A percentile compares a stretch with the other conserved stretches of the same genome.
Conservation (phyloP, 1,139 yeast species). For the Eremothecium gossypii region DNA sequence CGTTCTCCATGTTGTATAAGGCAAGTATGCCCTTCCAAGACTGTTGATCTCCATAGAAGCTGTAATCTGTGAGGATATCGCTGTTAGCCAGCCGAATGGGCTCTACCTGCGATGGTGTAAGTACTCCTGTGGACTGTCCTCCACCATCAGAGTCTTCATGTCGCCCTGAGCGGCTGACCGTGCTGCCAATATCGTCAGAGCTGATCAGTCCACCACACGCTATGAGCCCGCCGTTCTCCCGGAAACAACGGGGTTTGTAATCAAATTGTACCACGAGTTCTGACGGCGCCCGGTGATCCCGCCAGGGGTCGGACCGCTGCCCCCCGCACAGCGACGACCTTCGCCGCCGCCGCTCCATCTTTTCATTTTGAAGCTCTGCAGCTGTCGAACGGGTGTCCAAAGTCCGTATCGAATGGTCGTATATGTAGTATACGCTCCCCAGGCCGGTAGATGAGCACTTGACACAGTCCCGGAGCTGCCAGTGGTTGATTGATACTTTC, state of each 20-base stretch:
- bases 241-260: constrained; percentile 62
- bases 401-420: constrained; percentile 37
- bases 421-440: constrained; percentile 41
- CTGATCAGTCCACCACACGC: constrained; percentile 66
- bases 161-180: constrained; percentile 3
- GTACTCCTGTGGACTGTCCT: neutral
- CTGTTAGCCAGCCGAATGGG: constrained; percentile 21
- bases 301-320: constrained; percentile 6
- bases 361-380: constrained; percentile 2
- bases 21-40: constrained; percentile 56
- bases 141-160: neutral
- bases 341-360: constrained; percentile 18
- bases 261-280: constrained; percentile 39
- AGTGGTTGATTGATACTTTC: constrained; percentile 45
- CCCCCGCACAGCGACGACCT: constrained; percentile 9
- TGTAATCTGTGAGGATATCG: constrained; percentile 23
- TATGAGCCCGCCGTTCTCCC: constrained; percentile 46
- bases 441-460: constrained; percentile 36
- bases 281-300: constrained; percentile 18
- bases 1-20: constrained; percentile 42
- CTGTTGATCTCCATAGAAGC: constrained; percentile 26
- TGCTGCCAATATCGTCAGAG: constrained; percentile 27
- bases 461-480: constrained; percentile 80
- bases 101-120: constrained; percentile 15
- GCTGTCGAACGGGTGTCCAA: constrained; percentile 32